Base-by-base conservation (phyloP, 2,329 filamentous ascomycete species). In the Verticillium isaacii region DNA sequence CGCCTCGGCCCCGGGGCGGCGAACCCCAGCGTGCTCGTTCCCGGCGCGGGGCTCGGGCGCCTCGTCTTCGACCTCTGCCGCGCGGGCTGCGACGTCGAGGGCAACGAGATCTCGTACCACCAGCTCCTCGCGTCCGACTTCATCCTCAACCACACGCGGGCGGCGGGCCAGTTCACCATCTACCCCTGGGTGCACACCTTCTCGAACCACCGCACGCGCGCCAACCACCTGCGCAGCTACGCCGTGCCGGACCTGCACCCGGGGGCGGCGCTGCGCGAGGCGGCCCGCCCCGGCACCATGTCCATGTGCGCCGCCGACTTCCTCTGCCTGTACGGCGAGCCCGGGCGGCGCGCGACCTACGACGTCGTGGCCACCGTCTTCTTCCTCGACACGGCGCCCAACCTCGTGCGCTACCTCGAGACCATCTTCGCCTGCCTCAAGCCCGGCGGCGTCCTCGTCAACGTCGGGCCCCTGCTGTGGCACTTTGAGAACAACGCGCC, bases 61-160 rank as follows among this genome's bases (percentile, higher is more conserved):
- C 80, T 98, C 2, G 91, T 98, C 0, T 96, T 96, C 69, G 95
- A 99, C 55, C 80, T 98, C 15, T 92, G 89, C 71, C 79, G 78
- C 32, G 80, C 79, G 1, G 93, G 95, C 12, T 96, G 88, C 73
- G 78, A 84, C 12, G 85, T 87, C 0, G 93, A 97, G 74, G 94
- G 94, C 32, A 98, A 97, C 71, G 91, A 99, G 76, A 96, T 98
- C 64, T 97, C 93, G 2, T 98, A 96, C 71, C 95, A 99, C 74
- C 92, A 97, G 73, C 85, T 99, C n/a, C 82, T 98, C 62, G 92
- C 92, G 1, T 96, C 91, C 6, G 86, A 85, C 0, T 89, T 91
- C 71, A 84, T 93, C 17, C 84, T 93, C 57, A 93, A 94, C 73
- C 82, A 81, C 68, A 91, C 88, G 5, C 68, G 78, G 0, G 71